These are phyloP conservation scores for Fusarium mangiferae DNA, from an alignment of 2,329 filamentous ascomycete genomes.

Conservation along the genomic window DNA sequence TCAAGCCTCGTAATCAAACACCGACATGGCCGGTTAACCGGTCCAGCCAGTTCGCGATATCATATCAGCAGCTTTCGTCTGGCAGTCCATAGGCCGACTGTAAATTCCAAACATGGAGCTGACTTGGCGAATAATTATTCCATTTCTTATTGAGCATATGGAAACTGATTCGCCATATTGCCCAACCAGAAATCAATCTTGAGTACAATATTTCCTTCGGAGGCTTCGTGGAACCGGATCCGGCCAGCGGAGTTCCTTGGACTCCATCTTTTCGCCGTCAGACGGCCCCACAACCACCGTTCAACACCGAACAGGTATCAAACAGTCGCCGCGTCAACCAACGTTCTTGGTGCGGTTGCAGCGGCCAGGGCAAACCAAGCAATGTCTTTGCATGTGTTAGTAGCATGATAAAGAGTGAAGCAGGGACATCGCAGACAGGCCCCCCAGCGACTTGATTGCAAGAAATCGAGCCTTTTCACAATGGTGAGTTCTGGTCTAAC, in stretches of 20 bases:
- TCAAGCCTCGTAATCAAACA: background rate
- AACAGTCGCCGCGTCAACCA: constrained; percentile 7
- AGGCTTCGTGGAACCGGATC: constrained; percentile 22
- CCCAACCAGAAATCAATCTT: background rate
- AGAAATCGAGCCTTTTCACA: background rate
- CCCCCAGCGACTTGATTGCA: background rate
- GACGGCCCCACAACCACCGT: constrained; percentile 24
- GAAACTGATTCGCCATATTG: background rate
- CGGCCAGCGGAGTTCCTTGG: constrained; percentile 10
- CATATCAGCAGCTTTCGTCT: background rate
- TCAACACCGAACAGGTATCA: background rate
- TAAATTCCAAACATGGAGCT: background rate
- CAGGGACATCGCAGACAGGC: background rate
- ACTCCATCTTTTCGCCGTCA: constrained; percentile 30
- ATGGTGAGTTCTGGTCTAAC: background rate
- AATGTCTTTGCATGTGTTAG: background rate
- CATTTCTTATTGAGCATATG: background rate
- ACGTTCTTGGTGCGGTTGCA: constrained; percentile 9
- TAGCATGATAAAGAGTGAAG: background rate
- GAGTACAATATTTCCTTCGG: background rate
- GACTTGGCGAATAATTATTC: background rate
- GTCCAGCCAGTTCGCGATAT: background rate
- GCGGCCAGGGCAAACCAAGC: background rate
- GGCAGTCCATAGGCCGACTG: background rate
- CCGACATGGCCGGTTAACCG: background rate